Base-by-base conservation (phyloP, 345 rosid genomes). In the Salix exigua region DNA sequence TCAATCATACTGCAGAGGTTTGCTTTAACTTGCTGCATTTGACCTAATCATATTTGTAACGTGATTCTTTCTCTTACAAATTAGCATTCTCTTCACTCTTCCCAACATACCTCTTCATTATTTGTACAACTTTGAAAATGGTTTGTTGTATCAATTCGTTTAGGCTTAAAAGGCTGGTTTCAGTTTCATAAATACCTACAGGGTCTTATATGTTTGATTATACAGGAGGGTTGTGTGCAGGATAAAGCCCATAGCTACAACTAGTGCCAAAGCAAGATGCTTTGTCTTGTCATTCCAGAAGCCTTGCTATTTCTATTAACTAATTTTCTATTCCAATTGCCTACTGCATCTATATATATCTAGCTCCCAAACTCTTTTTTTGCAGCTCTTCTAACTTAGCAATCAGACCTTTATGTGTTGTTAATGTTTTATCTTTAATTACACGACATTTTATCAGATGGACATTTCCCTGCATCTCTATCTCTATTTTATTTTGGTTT, bases 1-100 rank as follows among this genome's bases (percentile, higher is more conserved):
- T 78, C 99, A 96, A 86, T 89, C 99, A 69, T 88, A 84, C 81
- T 89, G 96, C 84, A 87, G 96, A 91, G 99, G 99, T 91, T 82
- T 46, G 64, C 40, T 40, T 28, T 25, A 68, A 25, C 37, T 76
- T 66, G 68, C 50, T 75, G n/a, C 26, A 65, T 55, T 64, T 73
- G 42, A 6, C 38, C 55, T 48, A 46, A 8, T 55, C 73, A 53
- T 68, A 40, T 38, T 10, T 42, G 2, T 25, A 46, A 46, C 14
- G 18, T 46, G 50, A 46, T 46, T 46, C 5, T 46, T 13, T 46
- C 18, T 46, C 8, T 33, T 37, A n/a, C 46, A 55, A 72, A 25
- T 63, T 51, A 19, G 26, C 66, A 30, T 75, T 64, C 28, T 35
- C 58, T 23, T 53, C 21, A 23, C 6, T 21, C 6, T 23, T 71